Evolutionary conservation across 495 filamentous ascomycete species (phyloP).

Genomic region (Neurospora sp.): DNA sequence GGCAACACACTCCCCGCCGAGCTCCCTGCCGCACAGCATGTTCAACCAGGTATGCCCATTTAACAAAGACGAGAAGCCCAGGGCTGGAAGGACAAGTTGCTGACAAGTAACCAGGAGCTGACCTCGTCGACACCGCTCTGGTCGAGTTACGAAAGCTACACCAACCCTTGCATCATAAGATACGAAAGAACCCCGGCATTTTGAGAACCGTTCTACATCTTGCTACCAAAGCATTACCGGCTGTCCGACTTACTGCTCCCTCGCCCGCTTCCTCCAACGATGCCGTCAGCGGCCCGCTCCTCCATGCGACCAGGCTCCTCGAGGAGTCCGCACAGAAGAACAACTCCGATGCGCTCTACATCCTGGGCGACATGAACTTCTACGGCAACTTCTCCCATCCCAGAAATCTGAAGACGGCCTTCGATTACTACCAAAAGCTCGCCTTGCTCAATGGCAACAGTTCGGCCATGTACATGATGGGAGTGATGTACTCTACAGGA

Average conservation of each 20-base stretch:
- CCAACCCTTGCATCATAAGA: constrained; percentile 22
- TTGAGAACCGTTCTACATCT: constrained; percentile 28
- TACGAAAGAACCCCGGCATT: constrained; percentile 29
- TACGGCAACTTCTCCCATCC: constrained; percentile 91
- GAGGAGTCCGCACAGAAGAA: constrained; percentile 63
- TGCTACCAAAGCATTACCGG: constrained; percentile 32
- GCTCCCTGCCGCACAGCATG: constrained; percentile 15
- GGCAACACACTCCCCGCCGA: constrained; percentile 20
- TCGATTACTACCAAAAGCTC: constrained; percentile 69
- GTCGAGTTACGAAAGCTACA: constrained; percentile 33
- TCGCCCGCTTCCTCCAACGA: constrained; percentile 19
- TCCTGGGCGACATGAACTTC: constrained; percentile 92
- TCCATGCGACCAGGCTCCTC: constrained; percentile 61
- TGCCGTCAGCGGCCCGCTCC: constrained; percentile 28
- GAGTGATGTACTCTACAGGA: constrained; percentile 93
- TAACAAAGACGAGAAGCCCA: background rate
- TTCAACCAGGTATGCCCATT: constrained; percentile 18
- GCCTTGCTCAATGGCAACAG: constrained; percentile 73
- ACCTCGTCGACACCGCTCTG: constrained; percentile 35
- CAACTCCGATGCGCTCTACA: constrained; percentile 80
- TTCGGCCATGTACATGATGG: constrained; percentile 90
- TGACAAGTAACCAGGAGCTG: constrained; percentile 26
- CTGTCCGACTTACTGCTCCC: constrained; percentile 31
- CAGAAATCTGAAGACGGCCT: constrained; percentile 70
- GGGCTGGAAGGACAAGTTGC: background rate